Evolutionary conservation across 352 stramenopile genomes (phyloP).

Genomic region (Pythium aquatile): DNA sequence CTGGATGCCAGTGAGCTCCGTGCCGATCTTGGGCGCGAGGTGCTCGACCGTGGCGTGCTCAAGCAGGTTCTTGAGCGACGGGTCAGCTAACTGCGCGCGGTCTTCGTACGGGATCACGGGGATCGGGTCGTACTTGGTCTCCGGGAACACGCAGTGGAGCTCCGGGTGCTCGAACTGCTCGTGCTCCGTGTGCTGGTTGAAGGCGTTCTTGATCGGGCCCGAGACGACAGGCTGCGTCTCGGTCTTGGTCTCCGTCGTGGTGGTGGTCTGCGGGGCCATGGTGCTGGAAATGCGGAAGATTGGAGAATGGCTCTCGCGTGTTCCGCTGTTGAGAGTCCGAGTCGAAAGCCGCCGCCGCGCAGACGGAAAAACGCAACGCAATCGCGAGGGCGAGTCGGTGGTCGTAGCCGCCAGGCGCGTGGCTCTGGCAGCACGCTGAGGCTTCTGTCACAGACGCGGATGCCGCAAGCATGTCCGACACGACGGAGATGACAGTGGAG

Average conservation of each 20-base stretch:
- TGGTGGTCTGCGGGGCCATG: slow-evolving; percentile 14
- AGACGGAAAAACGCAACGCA: not conserved
- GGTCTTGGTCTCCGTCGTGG: not conserved
- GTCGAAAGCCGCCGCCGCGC: not conserved
- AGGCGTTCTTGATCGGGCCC: not conserved
- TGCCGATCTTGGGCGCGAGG: slow-evolving; percentile 28
- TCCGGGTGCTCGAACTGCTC: not conserved
- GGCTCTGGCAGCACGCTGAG: not conserved
- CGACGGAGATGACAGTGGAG: not conserved
- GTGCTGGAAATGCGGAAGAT: slow-evolving; percentile 4
- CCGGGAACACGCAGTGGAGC: slow-evolving; percentile 6
- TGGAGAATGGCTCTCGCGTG: not conserved
- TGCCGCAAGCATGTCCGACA: not conserved
- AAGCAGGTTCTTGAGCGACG: slow-evolving; percentile 29
- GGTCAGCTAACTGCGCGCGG: not conserved
- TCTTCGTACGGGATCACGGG: not conserved
- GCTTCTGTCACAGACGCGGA: not conserved
- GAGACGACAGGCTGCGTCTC: not conserved
- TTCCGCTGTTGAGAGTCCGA: not conserved
- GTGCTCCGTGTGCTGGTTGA: slow-evolving; percentile 1
- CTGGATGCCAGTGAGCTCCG: slow-evolving; percentile 30
- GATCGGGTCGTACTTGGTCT: not conserved
- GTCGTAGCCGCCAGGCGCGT: not conserved
- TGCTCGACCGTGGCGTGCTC: slow-evolving; percentile 23
- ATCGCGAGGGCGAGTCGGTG: not conserved